A percentile compares a stretch with the other conserved stretches of the same genome.
phyloP scores from a whole-genome alignment of 768 basidiomycete species.

The Daedalea quercina region DNA sequence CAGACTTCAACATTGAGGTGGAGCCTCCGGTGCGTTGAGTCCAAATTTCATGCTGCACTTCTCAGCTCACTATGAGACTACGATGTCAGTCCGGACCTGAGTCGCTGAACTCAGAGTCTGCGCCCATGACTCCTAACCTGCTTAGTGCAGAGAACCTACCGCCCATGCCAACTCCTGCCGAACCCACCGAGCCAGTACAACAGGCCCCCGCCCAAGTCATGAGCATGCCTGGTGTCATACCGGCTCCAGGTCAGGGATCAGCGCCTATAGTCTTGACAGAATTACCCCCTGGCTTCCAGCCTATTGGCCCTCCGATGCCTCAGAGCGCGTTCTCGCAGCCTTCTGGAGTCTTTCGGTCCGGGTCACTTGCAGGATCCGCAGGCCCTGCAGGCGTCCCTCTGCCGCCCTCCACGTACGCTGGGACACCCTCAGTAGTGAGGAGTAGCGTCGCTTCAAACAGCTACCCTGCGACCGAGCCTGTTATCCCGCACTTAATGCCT shows the following conservation, averaged over 20 bases:
- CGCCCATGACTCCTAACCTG: slow-evolving; percentile 21
- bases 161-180: slow-evolving; percentile 20
- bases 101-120: slow-evolving; percentile 22
- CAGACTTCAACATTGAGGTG: slow-evolving; percentile 8
- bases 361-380: slow-evolving; percentile 14
- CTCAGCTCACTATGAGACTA: slow-evolving; percentile 21
- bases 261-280: slow-evolving; percentile 23
- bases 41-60: slow-evolving; percentile 8
- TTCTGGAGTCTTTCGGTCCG: slow-evolving; percentile 6
- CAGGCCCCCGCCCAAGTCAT: neutral
- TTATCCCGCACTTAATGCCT: slow-evolving; percentile 7
- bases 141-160: slow-evolving; percentile 35
- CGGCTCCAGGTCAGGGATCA: neutral
- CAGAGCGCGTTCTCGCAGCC: slow-evolving; percentile 8
- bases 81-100: slow-evolving; percentile 30
- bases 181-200: neutral
- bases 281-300: slow-evolving; percentile 33
- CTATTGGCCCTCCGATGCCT: slow-evolving; percentile 16
- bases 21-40: slow-evolving; percentile 13
- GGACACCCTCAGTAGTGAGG: slow-evolving; percentile 12
- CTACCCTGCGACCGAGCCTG: slow-evolving; percentile 13
- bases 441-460: slow-evolving; percentile 10
- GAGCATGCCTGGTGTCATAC: slow-evolving; percentile 1
- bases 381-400: slow-evolving; percentile 22
- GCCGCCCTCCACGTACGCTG: slow-evolving; percentile 19